Conservation (phyloP, 768 basidiomycete species). For the Chalciporus piperatus region DNA sequence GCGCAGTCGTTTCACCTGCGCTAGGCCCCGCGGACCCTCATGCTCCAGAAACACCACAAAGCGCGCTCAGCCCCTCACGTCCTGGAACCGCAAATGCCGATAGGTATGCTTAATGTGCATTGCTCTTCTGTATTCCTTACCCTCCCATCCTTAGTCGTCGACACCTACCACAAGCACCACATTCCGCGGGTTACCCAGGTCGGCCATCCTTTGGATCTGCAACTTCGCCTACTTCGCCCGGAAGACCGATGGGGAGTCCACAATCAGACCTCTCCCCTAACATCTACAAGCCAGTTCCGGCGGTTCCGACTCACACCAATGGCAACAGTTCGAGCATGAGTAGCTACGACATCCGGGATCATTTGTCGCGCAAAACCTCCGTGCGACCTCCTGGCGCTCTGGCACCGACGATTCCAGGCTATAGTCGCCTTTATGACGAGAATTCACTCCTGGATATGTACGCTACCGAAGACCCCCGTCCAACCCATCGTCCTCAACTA, state of each 20-base stretch:
- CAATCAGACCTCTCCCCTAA: constrained; percentile 22
- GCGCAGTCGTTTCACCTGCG: constrained; percentile 9
- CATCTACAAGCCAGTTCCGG: constrained; percentile 31
- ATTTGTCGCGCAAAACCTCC: constrained; percentile 19
- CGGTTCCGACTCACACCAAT: constrained; percentile 21
- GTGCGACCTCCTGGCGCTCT: constrained; percentile 29
- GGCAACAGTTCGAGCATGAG: constrained; percentile 9
- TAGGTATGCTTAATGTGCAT: constrained; percentile 13
- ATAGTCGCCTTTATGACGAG: constrained; percentile 22
- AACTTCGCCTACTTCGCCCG: constrained; percentile 15
- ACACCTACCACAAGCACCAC: constrained; percentile 28
- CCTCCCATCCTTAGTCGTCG: constrained; percentile 21
- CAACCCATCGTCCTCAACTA: constrained; percentile 19
- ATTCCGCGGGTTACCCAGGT: constrained; percentile 9
- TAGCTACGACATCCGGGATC: constrained; percentile 19
- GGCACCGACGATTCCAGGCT: constrained; percentile 27
- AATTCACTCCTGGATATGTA: constrained; percentile 23
- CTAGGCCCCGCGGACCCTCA: constrained; percentile 18
- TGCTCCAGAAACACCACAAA: constrained; percentile 11
- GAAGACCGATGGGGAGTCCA: constrained; percentile 10
- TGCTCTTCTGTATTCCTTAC: not conserved
- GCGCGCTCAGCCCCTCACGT: constrained; percentile 15
- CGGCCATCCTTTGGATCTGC: constrained; percentile 24
- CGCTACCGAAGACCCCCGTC: constrained; percentile 16
- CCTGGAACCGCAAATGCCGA: constrained; percentile 26